Base-by-base conservation (phyloP, 345 rosid species). In the Populus pruinosa region DNA sequence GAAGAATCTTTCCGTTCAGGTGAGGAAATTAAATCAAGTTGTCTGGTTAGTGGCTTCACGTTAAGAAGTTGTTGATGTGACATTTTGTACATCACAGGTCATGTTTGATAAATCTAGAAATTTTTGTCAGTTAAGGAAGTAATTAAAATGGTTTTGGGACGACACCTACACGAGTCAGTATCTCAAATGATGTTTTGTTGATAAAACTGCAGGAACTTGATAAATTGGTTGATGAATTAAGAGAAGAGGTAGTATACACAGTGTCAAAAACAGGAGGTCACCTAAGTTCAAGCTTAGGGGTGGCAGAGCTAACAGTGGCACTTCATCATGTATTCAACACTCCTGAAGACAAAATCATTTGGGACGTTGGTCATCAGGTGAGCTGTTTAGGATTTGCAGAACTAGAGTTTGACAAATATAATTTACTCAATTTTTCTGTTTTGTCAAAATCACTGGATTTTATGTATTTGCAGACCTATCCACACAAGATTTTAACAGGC, bases 341-440 rank as follows among this genome's bases (percentile, higher is more conserved):
- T 25, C 90, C 90, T 13, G 56, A 85, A 16, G 91, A 88, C 62
- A 88, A 81, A 79, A 85, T 88, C 69, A 81, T 87, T 62, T 88
- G 90, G 90, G 91, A 88, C 76, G 90, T 88, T n/a, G 91, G 87
- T 0, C 91, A 88, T 80, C 91, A 85, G 88, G 89, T 88, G 41
- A 66, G 13, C 27, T 44, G 38, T 13, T 76, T 31, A 7, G 14
- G 16, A 63, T 25, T 23, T 63, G 29, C 14, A 44, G 50, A 44
- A 14, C 17, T 2, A 44, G 17, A 44, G 5, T 44, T 44, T 44
- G 50, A 44, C 49, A 11, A 3, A 4, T 44, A 0, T 41, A 41
- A 41, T 44, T 43, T 9, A 43, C 14, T 43, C 13, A 43, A 2
- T 43, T 12, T 44, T 44, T 44, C 16, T 44, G 50, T 13, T 44